Evolutionary conservation across 2,329 filamentous ascomycete species (phyloP).

Genomic region (Cercospora sp.): DNA sequence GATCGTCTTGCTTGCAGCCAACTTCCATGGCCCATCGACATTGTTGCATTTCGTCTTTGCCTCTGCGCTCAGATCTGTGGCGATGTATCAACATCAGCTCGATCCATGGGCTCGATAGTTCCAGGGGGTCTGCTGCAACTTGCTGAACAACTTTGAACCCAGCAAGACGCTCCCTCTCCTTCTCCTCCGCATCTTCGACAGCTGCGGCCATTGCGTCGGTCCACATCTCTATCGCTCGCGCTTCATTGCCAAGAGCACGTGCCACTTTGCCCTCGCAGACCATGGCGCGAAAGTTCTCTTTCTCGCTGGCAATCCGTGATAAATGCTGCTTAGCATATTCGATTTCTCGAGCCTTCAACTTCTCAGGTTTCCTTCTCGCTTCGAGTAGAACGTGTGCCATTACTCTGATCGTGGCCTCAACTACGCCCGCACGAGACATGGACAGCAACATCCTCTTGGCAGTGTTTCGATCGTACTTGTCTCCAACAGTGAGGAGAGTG

Average conservation of each 20-base stretch:
- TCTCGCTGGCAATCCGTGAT: slow-evolving; percentile 26
- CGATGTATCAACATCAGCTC: slow-evolving; percentile 32
- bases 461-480: slow-evolving; percentile 12
- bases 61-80: slow-evolving; percentile 12
- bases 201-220: slow-evolving; percentile 31
- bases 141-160: background rate
- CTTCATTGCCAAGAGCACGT: slow-evolving; percentile 26
- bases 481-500: slow-evolving; percentile 9
- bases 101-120: slow-evolving; percentile 38
- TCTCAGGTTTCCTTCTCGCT: slow-evolving; percentile 18
- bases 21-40: slow-evolving; percentile 39
- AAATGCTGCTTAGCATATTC: slow-evolving; percentile 26
- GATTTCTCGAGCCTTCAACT: slow-evolving; percentile 25
- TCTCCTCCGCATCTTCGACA: slow-evolving; percentile 17
- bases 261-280: slow-evolving; percentile 37
- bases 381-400: slow-evolving; percentile 27
- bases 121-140: slow-evolving; percentile 15
- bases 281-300: slow-evolving; percentile 30
- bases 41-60: slow-evolving; percentile 23
- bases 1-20: slow-evolving; percentile 46
- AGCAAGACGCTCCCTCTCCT: background rate
- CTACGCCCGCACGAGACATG: slow-evolving; percentile 26
- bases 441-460: slow-evolving; percentile 31
- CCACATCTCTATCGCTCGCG: slow-evolving; percentile 33
- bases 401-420: slow-evolving; percentile 31